Conservation (phyloP, 768 basidiomycete species). For the Rubroboletus pulcherrimus region DNA sequence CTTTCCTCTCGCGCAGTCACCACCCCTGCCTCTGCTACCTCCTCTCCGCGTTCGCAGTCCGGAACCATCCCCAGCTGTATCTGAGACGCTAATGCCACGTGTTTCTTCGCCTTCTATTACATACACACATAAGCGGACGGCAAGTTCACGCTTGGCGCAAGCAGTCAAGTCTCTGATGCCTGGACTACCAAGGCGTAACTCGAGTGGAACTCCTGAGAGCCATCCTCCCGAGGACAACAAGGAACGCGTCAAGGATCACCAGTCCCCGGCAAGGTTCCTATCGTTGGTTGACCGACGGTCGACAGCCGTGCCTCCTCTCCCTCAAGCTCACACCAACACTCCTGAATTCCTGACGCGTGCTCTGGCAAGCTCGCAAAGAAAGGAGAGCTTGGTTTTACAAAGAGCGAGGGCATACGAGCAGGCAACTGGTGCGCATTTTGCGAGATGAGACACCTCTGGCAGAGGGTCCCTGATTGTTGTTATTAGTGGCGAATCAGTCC, state of each 20-base stretch:
- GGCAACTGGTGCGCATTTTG: conserved; percentile 14
- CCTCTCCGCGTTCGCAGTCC: conserved; percentile 22
- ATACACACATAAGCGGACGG: conserved; percentile 16
- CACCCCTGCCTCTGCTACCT: conserved; percentile 2
- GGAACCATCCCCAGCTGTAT: conserved; percentile 12
- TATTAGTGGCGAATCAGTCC: background rate
- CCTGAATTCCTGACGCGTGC: conserved; percentile 10
- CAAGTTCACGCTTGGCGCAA: conserved; percentile 19
- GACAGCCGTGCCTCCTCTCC: background rate
- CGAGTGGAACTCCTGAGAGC: conserved; percentile 4
- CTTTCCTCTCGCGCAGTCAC: conserved; percentile 7
- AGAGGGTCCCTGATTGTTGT: background rate
- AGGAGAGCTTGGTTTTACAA: conserved; percentile 30
- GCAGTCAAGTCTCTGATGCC: conserved; percentile 28
- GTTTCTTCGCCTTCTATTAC: conserved; percentile 9
- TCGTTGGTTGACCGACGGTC: conserved; percentile 16
- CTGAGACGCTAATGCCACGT: conserved; percentile 17
- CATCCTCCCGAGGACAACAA: conserved; percentile 6
- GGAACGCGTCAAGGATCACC: conserved; percentile 6
- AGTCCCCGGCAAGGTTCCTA: conserved; percentile 8
- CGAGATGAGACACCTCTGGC: background rate
- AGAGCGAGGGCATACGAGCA: conserved; percentile 28
- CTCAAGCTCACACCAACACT: background rate
- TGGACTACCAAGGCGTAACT: conserved; percentile 9
- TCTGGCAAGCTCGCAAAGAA: conserved; percentile 4